phyloP scores from a whole-genome alignment of 768 basidiomycete species.

The Candolleomyces aberdarensis region DNA sequence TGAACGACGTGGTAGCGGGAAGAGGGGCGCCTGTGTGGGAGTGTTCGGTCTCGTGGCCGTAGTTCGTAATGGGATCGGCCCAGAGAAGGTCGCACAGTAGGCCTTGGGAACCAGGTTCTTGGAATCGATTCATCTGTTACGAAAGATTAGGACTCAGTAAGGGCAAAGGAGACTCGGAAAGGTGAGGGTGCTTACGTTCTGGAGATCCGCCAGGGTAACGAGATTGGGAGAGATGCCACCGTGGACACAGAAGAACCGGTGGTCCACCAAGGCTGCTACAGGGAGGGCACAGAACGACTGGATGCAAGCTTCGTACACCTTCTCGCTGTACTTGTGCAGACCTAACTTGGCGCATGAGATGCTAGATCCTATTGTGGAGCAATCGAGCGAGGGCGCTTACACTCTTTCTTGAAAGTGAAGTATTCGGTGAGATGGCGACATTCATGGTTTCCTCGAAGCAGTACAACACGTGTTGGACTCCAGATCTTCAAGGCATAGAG shows the following conservation, averaged over 20 bases:
- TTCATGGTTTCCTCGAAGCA: slow-evolving; percentile 96
- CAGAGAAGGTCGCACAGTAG: slow-evolving; percentile 93
- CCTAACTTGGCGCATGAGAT: slow-evolving; percentile 39
- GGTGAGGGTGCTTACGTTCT: slow-evolving; percentile 12
- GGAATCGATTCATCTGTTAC: slow-evolving; percentile 80
- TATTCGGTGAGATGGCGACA: slow-evolving; percentile 96
- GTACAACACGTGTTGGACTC: slow-evolving; percentile 76
- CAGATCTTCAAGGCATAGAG: slow-evolving; percentile 91
- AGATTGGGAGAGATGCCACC: slow-evolving; percentile 93
- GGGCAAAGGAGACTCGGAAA: neutral
- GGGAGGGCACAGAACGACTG: slow-evolving; percentile 89
- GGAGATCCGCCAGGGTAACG: slow-evolving; percentile 65
- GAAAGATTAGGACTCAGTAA: neutral
- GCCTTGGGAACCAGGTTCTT: slow-evolving; percentile 90
- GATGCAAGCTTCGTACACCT: slow-evolving; percentile 90
- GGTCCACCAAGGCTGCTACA: slow-evolving; percentile 87
- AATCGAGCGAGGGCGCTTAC: slow-evolving; percentile 39
- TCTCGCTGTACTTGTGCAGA: slow-evolving; percentile 84
- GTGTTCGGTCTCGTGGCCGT: slow-evolving; percentile 74
- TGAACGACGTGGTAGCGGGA: slow-evolving; percentile 55
- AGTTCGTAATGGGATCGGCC: slow-evolving; percentile 91
- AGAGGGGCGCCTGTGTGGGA: slow-evolving; percentile 45
- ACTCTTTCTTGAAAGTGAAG: slow-evolving; percentile 98
- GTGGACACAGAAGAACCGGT: slow-evolving; percentile 96
- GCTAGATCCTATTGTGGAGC: neutral